Evolutionary conservation across 23 red algal species (phyloP).

Genomic region (Gracilaria gracilis): DNA sequence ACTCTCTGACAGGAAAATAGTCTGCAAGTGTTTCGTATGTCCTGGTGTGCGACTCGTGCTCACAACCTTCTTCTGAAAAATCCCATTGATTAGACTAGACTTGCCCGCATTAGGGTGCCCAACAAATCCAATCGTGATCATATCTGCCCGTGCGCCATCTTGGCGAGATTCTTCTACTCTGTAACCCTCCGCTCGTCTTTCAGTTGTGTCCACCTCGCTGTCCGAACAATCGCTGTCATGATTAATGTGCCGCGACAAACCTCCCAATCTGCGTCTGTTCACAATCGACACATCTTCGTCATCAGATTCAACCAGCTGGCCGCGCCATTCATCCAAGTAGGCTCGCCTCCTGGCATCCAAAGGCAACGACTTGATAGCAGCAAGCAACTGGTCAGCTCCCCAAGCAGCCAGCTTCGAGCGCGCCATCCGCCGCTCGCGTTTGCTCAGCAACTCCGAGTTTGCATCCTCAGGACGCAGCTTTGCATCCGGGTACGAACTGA

Average conservation of each 20-base stretch:
- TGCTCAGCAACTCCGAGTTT: slow-evolving; percentile 77
- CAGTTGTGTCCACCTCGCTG: slow-evolving; percentile 3
- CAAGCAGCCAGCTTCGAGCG: slow-evolving; percentile 74
- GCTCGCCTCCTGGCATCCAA: slow-evolving; percentile 35
- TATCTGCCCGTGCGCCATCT: slow-evolving; percentile 18
- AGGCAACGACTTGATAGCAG: slow-evolving; percentile 55
- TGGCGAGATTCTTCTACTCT: slow-evolving; percentile 8
- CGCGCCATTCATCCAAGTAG: slow-evolving; percentile 68
- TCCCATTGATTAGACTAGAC: slow-evolving; percentile 84
- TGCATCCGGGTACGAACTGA: slow-evolving; percentile 79
- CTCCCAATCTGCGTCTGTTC: neutral
- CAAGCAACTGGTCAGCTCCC: slow-evolving; percentile 73
- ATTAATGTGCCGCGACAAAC: neutral
- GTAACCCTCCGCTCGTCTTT: neutral
- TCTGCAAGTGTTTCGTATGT: slow-evolving; percentile 98
- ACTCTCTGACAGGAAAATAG: slow-evolving; percentile 74
- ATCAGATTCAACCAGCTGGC: slow-evolving; percentile 40
- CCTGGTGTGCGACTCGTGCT: slow-evolving; percentile 89
- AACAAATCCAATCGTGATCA: slow-evolving; percentile 89
- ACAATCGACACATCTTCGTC: slow-evolving; percentile 25
- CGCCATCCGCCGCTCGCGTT: slow-evolving; percentile 69
- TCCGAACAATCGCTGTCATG: neutral
- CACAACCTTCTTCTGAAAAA: slow-evolving; percentile 85
- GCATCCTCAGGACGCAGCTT: slow-evolving; percentile 54
- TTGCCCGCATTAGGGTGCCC: slow-evolving; percentile 99